Conservation (phyloP, 371 early-diverging fungal species). For the Phascolomyces articulosus region DNA sequence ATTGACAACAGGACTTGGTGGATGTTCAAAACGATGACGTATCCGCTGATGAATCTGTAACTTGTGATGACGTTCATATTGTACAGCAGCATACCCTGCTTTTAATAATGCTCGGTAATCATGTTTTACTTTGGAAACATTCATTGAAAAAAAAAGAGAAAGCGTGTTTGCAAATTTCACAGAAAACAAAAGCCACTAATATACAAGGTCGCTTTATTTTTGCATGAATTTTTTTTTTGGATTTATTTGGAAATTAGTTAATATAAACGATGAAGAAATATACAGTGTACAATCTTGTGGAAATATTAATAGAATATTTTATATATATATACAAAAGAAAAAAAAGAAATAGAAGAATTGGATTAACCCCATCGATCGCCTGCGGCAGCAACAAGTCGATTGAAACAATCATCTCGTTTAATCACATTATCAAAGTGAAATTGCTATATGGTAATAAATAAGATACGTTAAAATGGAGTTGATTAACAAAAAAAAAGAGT, state of each 20-base stretch:
- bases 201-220: no score
- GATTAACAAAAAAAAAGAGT: no score
- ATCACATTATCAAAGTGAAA: slow-evolving; percentile 44
- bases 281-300: not conserved
- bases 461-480: no score
- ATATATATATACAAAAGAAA: not conserved
- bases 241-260: no score
- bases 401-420: slow-evolving; percentile 46
- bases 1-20: not conserved
- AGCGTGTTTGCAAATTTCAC: not conserved
- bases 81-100: slow-evolving; percentile 20
- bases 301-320: no score
- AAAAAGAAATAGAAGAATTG: no score
- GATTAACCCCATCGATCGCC: slow-evolving; percentile 22
- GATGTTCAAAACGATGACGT: slow-evolving; percentile 11
- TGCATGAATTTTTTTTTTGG: no score
- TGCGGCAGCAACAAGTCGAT: slow-evolving; percentile 34
- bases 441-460: slow-evolving; percentile 8
- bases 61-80: slow-evolving; percentile 6
- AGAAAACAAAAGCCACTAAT: no score
- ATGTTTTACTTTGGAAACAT: not conserved
- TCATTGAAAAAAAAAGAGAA: not conserved
- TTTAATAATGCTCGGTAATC: slow-evolving; percentile 17
- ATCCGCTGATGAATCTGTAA: slow-evolving; percentile 13
- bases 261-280: no score